Percentiles rank a stretch among this genome's conserved stretches.
Evolutionary conservation across 169 alveolate species (phyloP).

Genomic region (Gregarina niphandrodes): DNA sequence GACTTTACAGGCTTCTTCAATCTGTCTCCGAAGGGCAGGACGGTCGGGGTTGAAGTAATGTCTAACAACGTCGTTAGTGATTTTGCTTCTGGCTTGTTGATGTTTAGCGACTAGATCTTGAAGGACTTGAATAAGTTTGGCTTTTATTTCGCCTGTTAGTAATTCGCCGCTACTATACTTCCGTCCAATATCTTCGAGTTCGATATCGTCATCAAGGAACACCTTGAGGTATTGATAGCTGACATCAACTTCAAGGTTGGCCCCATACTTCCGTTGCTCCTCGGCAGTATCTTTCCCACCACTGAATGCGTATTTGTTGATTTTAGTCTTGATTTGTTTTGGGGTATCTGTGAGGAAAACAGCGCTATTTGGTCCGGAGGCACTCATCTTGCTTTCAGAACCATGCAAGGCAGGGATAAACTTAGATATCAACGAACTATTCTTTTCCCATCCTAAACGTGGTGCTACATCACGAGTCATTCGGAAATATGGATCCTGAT

Average conservation of each 20-base stretch:
- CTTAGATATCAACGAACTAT: slow-evolving; percentile 69
- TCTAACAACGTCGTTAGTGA: slow-evolving; percentile 15
- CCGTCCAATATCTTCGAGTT: slow-evolving; percentile 54
- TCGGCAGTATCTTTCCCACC: slow-evolving; percentile 82
- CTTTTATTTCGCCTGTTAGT: slow-evolving; percentile 82
- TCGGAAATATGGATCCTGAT: slow-evolving; percentile 98
- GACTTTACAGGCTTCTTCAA: no score
- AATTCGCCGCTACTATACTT: slow-evolving; percentile 76
- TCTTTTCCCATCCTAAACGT: slow-evolving; percentile 66
- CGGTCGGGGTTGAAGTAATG: slow-evolving; percentile 14
- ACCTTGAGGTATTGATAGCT: slow-evolving; percentile 74
- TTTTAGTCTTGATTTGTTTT: slow-evolving; percentile 65
- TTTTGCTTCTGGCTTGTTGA: slow-evolving; percentile 16
- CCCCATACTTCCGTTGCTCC: slow-evolving; percentile 74
- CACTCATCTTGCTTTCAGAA: slow-evolving; percentile 64
- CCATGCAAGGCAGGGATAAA: slow-evolving; percentile 95
- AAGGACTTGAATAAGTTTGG: slow-evolving; percentile 48
- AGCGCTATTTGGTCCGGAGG: slow-evolving; percentile 26
- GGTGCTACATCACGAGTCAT: slow-evolving; percentile 89
- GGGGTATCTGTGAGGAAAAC: slow-evolving; percentile 78
- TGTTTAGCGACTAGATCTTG: slow-evolving; percentile 45
- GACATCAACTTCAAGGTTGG: slow-evolving; percentile 77
- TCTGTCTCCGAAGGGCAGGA: no score
- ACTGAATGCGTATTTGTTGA: slow-evolving; percentile 76
- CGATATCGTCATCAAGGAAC: slow-evolving; percentile 69